Base-by-base conservation (phyloP, 768 basidiomycete genomes). In the Suillus placidus region DNA sequence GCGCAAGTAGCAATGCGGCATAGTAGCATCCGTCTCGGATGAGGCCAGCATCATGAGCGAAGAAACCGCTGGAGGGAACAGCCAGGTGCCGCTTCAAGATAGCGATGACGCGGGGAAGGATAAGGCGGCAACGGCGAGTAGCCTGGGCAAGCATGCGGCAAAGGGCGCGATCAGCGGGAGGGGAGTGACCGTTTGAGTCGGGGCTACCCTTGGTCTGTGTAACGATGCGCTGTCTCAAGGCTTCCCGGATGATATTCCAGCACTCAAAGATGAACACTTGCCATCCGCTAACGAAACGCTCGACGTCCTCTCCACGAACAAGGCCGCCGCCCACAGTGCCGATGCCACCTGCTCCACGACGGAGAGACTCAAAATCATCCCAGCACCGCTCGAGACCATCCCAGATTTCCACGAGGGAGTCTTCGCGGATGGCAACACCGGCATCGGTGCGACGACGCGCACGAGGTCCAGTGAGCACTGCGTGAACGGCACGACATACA, bases 211-310 rank as follows among this genome's bases (percentile, higher is more conserved):
- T 81, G 64, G 72, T 65, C 13, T 70, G 73, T 4, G 74, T 43
- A 10, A 82, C 71, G 3, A 84, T 77, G 38, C 84, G 87, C 65
- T 88, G 86, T 72, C 91, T 89, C 37, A 97, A 85, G 3, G 88
- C 85, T 73, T 95, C 94, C 35, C 93, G 88, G 69, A 97, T 91
- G 69, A 94, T 85, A 75, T 95, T 95, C 74, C 95, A 85, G 75
- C 92, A 94, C 77, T 96, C 93, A 69, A 97, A 97, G 68, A 96
- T 88, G 77, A 93, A 95, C 63, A 94, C 90, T 85, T 93, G 91
- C 94, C 95, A 97, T 40, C 90, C 88, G 71, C 91, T 88, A 54
- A 90, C 88, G 73, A 92, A 95, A 64, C 89, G 77, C 62, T 86
- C 83, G 40, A 86, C 76, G 62, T 89, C 88, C 67, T 87, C 86